These are phyloP conservation scores for Carex sylvatica DNA, from an alignment of 202 grass and related monocot genomes.

Conservation along the genomic window DNA sequence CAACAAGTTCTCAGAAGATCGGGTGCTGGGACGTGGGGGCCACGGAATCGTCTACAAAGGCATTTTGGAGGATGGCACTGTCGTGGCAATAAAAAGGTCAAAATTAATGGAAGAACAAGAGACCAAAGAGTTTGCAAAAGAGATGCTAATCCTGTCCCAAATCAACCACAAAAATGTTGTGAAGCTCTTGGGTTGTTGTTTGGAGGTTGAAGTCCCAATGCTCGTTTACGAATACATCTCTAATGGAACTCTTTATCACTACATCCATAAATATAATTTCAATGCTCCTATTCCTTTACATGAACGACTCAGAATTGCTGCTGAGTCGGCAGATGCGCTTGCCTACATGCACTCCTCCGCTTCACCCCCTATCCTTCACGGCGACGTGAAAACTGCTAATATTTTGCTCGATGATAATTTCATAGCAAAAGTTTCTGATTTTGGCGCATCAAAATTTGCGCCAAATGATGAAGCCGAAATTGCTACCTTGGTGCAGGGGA, in stretches of 20 bases:
- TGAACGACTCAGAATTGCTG: conserved; percentile 47
- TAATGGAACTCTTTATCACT: conserved; percentile 63
- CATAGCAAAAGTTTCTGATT: conserved; percentile 68
- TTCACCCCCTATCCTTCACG: conserved; percentile 62
- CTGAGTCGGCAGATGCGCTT: conserved; percentile 60
- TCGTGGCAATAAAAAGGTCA: conserved; percentile 64
- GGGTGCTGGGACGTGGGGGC: conserved; percentile 49
- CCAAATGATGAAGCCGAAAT: conserved; percentile 51
- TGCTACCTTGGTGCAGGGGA: conserved; percentile 73
- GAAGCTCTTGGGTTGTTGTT: conserved; percentile 83
- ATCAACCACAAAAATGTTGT: conserved; percentile 83
- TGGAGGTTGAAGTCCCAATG: conserved; percentile 77
- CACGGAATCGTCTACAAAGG: conserved; percentile 65
- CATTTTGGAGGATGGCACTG: conserved; percentile 35
- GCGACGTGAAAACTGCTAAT: conserved; percentile 75
- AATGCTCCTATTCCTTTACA: neutral
- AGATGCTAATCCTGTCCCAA: conserved; percentile 70
- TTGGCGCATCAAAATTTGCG: conserved; percentile 56
- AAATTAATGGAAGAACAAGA: conserved; percentile 50
- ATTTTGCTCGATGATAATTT: conserved; percentile 56
- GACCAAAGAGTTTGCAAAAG: conserved; percentile 57
- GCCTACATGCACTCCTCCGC: conserved; percentile 81
- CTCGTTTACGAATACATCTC: conserved; percentile 73
- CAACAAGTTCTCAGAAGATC: conserved; percentile 29
- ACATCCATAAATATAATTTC: conserved; percentile 33